Evolutionary conservation across 1,284 basidiomycete species (phyloP), one percentile per base, ranked within the genome.

Genomic region (Microbotryum lychnidis-dioicae): DNA sequence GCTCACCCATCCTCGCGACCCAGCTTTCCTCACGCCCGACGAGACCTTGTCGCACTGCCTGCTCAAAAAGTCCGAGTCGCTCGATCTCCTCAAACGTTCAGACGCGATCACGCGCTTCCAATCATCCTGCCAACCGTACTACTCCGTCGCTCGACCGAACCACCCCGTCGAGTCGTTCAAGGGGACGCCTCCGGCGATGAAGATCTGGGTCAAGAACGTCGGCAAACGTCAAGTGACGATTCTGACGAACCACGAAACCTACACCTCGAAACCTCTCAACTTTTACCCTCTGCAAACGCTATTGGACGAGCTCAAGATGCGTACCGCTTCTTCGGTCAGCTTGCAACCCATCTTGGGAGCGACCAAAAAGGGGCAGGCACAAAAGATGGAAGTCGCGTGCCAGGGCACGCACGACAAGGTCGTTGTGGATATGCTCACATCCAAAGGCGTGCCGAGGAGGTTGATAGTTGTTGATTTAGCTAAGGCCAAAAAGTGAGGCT

Each of bases 361-460:
- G 37, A 42, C 37, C 37, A 42, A 42, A 16, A 42, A 42, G 37
- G 37, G 37, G 37, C 37, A 42, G 37, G 37, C 16, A 18, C 37
- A 42, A 42, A 42, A 42, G 16, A 33, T 53, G n/a, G 51, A 53
- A 52, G 14, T 33, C 29, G 37, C 49, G 20, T 25, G 8, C n/a
- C 51, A 37, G 23, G 90, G 90, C 0, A 87, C 86, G 65, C 89
- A 92, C 71, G 77, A 80, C 51, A 82, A 83, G 69, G 76, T 79
- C 1, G 84, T 89, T 18, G 78, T 79, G 18, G 84, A 86, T 12
- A 80, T 88, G 62, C 75, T 93, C 48, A 71, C 81, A 2, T 80
- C 76, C 33, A 82, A 81, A 63, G 88, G 90, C 0, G 81, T 92
- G 46, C 87, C 89, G 25, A 87, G 85, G 76, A 80, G 79, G 71